A percentile compares a stretch with the other conserved stretches of the same genome.
Conservation (phyloP, 1,284 basidiomycete genomes). For the Puccinia horiana region DNA sequence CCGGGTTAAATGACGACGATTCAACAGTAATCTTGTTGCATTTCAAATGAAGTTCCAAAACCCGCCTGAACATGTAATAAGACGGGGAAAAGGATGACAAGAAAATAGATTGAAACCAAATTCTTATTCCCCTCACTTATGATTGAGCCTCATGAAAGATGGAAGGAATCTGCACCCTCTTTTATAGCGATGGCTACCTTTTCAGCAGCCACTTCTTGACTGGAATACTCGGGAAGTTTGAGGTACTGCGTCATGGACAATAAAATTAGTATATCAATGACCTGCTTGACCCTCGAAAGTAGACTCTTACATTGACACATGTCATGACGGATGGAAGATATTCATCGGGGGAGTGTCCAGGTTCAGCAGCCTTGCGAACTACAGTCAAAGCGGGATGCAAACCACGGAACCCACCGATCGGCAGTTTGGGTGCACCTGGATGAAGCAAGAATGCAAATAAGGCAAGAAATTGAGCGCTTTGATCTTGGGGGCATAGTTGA, state of each 20-base stretch:
- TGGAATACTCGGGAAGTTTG: constrained; percentile 89
- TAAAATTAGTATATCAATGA: neutral
- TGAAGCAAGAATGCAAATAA: neutral
- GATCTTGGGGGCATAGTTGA: neutral
- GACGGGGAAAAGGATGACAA: neutral
- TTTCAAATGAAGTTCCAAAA: neutral
- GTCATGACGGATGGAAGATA: constrained; percentile 98
- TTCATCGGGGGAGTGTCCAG: constrained; percentile 84
- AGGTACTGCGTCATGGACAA: constrained; percentile 64
- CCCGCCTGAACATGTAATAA: constrained; percentile 11
- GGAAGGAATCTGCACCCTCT: constrained; percentile 91
- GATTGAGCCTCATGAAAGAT: constrained; percentile 70
- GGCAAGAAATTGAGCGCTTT: neutral
- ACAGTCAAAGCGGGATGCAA: constrained; percentile 93
- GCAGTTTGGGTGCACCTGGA: constrained; percentile 57
- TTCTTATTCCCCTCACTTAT: neutral
- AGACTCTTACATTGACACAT: constrained; percentile 72
- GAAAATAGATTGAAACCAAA: neutral
- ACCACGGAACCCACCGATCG: constrained; percentile 91
- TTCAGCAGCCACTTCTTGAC: constrained; percentile 74
- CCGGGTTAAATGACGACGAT: neutral
- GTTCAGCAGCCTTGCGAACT: constrained; percentile 92
- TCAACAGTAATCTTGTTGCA: neutral
- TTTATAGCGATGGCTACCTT: constrained; percentile 78
- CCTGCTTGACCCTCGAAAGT: too few species aligned